Conservation (phyloP, 257 asterid genomes). For the Anisodus acutangulus region DNA sequence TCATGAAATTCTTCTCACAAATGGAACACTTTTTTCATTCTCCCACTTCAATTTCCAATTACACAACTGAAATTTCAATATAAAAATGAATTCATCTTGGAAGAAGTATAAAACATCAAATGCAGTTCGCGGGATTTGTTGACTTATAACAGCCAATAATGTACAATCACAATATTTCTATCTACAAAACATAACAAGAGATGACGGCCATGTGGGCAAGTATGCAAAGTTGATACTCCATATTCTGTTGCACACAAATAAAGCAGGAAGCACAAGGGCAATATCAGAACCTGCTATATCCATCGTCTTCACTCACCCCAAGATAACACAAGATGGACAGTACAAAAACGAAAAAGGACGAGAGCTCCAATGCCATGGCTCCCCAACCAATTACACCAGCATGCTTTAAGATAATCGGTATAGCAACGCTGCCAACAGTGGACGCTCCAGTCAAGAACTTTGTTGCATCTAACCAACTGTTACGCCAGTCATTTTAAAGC, state of each 20-base stretch:
- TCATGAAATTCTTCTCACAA: conserved; percentile 4
- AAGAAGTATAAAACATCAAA: background rate
- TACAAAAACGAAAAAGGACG: conserved; percentile 66
- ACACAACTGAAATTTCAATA: conserved; percentile 26
- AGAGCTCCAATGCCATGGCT: conserved; percentile 89
- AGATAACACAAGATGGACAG: conserved; percentile 68
- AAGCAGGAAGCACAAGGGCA: background rate
- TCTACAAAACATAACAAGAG: background rate
- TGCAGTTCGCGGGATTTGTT: background rate
- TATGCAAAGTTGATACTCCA: background rate
- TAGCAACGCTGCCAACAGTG: conserved; percentile 84
- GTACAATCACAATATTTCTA: background rate
- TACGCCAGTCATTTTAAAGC: conserved; percentile 8
- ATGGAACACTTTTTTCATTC: background rate
- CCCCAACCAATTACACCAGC: conserved; percentile 96
- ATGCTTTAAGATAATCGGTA: conserved; percentile 85
- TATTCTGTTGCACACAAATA: background rate
- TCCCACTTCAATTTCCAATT: conserved; percentile 17
- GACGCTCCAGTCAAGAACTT: conserved; percentile 93
- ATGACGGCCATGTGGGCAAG: background rate
- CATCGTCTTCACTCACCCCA: conserved; percentile 60
- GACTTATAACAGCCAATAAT: conserved; percentile 19
- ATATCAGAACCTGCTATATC: conserved; percentile 58
- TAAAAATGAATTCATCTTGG: background rate
- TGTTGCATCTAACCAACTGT: conserved; percentile 84